phyloP scores from a whole-genome alignment of 2,329 filamentous ascomycete species.

The Trematosphaeria pertusa region DNA sequence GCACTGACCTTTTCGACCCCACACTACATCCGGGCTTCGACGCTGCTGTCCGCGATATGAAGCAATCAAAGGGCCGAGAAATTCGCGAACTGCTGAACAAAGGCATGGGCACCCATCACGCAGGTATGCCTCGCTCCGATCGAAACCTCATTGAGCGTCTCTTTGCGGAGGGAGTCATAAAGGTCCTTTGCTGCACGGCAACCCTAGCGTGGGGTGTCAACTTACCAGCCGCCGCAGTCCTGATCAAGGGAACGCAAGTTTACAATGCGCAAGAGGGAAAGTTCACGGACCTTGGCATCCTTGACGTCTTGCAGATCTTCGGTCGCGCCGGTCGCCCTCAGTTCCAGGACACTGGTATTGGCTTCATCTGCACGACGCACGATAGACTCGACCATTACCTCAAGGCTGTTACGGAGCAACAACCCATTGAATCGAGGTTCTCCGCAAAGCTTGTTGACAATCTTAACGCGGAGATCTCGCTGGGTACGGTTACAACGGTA shows the following conservation, averaged over 20 bases:
- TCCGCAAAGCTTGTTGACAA: slow-evolving; percentile 95
- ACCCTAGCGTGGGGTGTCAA: slow-evolving; percentile 99
- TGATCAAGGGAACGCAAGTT: slow-evolving; percentile 97
- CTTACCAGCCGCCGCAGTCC: slow-evolving; percentile 90
- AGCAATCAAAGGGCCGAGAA: slow-evolving; percentile 82
- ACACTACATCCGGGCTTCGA: slow-evolving; percentile 79
- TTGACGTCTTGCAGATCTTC: slow-evolving; percentile 97
- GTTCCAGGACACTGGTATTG: slow-evolving; percentile 96
- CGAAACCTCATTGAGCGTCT: slow-evolving; percentile 94
- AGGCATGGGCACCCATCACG: slow-evolving; percentile 94
- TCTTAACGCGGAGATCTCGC: slow-evolving; percentile 89
- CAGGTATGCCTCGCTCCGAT: slow-evolving; percentile 93
- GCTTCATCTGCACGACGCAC: slow-evolving; percentile 97
- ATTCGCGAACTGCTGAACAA: slow-evolving; percentile 88
- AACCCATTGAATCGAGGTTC: slow-evolving; percentile 97
- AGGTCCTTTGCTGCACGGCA: slow-evolving; percentile 96
- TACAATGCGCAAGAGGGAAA: slow-evolving; percentile 97
- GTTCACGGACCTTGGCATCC: slow-evolving; percentile 93
- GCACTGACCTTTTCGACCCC: slow-evolving; percentile 83
- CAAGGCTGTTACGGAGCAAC: slow-evolving; percentile 90
- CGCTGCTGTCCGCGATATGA: slow-evolving; percentile 81
- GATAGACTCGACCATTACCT: slow-evolving; percentile 92
- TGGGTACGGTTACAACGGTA: slow-evolving; percentile 95
- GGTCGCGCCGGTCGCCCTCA: slow-evolving; percentile 97
- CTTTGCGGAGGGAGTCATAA: slow-evolving; percentile 90